phyloP scores from a whole-genome alignment of 306 rosid genomes.

The Vicia sativa region DNA sequence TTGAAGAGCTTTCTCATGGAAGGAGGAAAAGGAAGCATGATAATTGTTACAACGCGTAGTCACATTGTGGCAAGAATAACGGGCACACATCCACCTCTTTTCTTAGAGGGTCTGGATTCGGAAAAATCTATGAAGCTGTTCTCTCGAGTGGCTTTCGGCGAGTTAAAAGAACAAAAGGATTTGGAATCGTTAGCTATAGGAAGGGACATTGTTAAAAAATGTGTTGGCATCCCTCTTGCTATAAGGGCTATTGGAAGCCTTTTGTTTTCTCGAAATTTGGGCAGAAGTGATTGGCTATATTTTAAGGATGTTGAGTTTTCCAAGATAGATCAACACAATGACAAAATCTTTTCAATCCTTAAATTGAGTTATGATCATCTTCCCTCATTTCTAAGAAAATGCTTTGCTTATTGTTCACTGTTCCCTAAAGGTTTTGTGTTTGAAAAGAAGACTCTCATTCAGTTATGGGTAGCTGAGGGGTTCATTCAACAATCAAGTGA shows the following conservation, averaged over 20 bases:
- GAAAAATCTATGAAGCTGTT: conserved; percentile 38
- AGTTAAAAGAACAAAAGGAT: conserved; percentile 21
- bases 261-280: conserved; percentile 38
- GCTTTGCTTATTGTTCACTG: conserved; percentile 49
- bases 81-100: not conserved
- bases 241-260: conserved; percentile 40
- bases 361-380: conserved; percentile 46
- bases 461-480: conserved; percentile 50
- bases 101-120: conserved; percentile 26
- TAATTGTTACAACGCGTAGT: conserved; percentile 45
- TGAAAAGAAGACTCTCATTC: conserved; percentile 31
- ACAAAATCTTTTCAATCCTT: conserved; percentile 35
- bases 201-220: conserved; percentile 36
- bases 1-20: conserved; percentile 28
- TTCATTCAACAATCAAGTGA: conserved; percentile 34
- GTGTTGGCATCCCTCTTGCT: conserved; percentile 43
- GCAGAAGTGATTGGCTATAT: conserved; percentile 39
- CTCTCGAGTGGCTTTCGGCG: conserved; percentile 33
- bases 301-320: conserved; percentile 43
- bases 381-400: conserved; percentile 43
- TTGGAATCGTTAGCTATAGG: conserved; percentile 10
- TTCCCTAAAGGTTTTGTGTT: conserved; percentile 43
- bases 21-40: conserved; percentile 46
- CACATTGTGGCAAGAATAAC: conserved; percentile 20
- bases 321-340: conserved; percentile 32